Percentiles rank a stretch among this genome's conserved stretches.
phyloP scores from a whole-genome alignment of 495 filamentous ascomycete species.

The Choiromyces venosus region DNA sequence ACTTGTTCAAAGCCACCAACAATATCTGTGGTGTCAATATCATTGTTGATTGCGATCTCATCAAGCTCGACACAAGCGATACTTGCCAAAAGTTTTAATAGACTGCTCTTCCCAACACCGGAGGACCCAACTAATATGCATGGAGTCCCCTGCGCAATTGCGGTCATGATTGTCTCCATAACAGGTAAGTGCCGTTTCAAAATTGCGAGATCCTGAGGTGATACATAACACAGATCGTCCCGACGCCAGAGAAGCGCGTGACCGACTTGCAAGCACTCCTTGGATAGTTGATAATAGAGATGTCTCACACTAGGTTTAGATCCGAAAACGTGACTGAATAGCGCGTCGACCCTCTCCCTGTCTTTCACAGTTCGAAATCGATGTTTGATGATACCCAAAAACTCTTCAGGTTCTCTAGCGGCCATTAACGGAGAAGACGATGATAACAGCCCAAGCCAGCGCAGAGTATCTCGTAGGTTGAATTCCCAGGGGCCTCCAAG shows the following conservation, averaged over 20 bases:
- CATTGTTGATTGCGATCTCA: slow-evolving; percentile 78
- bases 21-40: slow-evolving; percentile 93
- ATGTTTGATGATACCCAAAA: slow-evolving; percentile 76
- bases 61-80: slow-evolving; percentile 65
- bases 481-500: slow-evolving; percentile 94
- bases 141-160: slow-evolving; percentile 77
- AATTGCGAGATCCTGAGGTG: slow-evolving; percentile 53
- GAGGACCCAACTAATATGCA: slow-evolving; percentile 82
- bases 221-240: slow-evolving; percentile 51
- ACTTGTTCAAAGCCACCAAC: slow-evolving; percentile 96
- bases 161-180: slow-evolving; percentile 80
- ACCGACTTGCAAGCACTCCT: slow-evolving; percentile 69
- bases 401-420: slow-evolving; percentile 56
- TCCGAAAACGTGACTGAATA: slow-evolving; percentile 58
- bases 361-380: slow-evolving; percentile 73
- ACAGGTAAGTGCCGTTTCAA: slow-evolving; percentile 57
- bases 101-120: slow-evolving; percentile 75
- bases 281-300: slow-evolving; percentile 60
- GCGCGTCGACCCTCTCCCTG: slow-evolving; percentile 53
- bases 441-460: slow-evolving; percentile 74
- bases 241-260: slow-evolving; percentile 64
- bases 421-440: slow-evolving; percentile 53
- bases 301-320: slow-evolving; percentile 42
- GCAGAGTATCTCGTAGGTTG: slow-evolving; percentile 84
- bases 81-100: slow-evolving; percentile 74